Conservation (phyloP, 2,329 filamentous ascomycete genomes). For the Curvularia verruculosa region DNA sequence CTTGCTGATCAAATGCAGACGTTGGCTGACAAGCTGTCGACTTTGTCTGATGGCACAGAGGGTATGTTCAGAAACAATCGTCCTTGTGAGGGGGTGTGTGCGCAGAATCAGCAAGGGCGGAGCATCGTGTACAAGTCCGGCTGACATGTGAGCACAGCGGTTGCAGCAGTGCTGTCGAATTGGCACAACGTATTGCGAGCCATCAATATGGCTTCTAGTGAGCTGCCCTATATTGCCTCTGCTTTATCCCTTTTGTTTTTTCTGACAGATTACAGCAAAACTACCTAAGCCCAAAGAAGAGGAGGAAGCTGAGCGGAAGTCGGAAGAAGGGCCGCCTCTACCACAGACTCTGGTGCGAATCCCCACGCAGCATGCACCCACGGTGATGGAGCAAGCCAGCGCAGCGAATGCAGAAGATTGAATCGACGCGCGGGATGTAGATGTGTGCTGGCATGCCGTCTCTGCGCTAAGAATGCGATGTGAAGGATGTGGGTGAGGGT, state of each 20-base stretch:
- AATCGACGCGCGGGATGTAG: conserved; percentile 22
- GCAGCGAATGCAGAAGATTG: conserved; percentile 41
- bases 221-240: conserved; percentile 37
- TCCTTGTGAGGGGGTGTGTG: background rate
- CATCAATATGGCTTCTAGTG: conserved; percentile 86
- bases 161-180: conserved; percentile 82
- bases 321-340: conserved; percentile 59
- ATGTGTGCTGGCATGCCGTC: conserved; percentile 7
- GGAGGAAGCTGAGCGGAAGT: conserved; percentile 50
- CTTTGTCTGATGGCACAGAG: conserved; percentile 81
- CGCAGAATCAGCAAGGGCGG: background rate
- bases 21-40: conserved; percentile 77
- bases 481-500: conserved; percentile 5
- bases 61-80: conserved; percentile 55
- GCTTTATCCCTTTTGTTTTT: conserved; percentile 1
- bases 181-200: conserved; percentile 87
- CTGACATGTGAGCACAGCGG: conserved; percentile 60
- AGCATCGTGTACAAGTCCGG: conserved; percentile 8
- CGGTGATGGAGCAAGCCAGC: conserved; percentile 43
- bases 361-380: conserved; percentile 71
- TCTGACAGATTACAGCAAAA: conserved; percentile 61
- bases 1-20: conserved; percentile 83
- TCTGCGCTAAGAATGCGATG: conserved; percentile 11
- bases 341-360: conserved; percentile 86
- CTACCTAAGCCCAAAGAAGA: conserved; percentile 65